Base-by-base conservation (phyloP, 2,329 filamentous ascomycete species). In the Geosmithia putterillii region DNA sequence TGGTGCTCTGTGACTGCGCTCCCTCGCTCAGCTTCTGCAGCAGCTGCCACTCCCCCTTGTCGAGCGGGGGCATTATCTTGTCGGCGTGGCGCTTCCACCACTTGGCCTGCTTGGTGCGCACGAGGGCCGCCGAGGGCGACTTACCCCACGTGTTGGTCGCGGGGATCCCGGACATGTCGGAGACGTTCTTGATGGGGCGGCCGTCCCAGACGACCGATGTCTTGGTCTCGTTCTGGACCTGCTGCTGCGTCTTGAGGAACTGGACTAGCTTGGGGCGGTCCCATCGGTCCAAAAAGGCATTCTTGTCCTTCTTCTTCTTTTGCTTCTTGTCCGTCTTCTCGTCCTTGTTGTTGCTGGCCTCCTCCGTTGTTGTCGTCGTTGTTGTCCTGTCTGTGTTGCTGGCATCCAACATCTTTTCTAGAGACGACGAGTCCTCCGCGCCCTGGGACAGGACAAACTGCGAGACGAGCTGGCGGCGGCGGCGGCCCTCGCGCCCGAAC, bases 61-160 rank as follows among this genome's bases (percentile, higher is more conserved):
- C 64, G 15, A 81, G 45, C 0, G 78, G 78, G n/a, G 74, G 72
- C 50, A 75, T 59, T 7, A 77, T 47, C 46, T 68, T 72, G 12
- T 64, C 55, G 1, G 69, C 58, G 15, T 63, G 52, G 4, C 45
- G 45, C 34, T 57, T 65, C 70, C 73, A 81, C 60, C 69, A 72
- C 19, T 57, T 62, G 22, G 61, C 66, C 40, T 60, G 51, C 46
- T 70, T 71, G 9, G 62, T 63, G n/a, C 63, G 59, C 7, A 58
- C 51, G 1, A 69, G 51, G 38, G 57, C 65, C 5, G 58, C 49
- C 3, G 62, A 46, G 2, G 69, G 56, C 0, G 66, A 66, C 2
- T 64, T 62, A 2, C 70, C 73, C 68, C 73, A 81, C 6, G 64
- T 60, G 41, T 71, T 75, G 17, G 15, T 8, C 14, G 58, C 50